These are phyloP conservation scores for Penicillium sp. DNA, from an alignment of 2,329 filamentous ascomycete genomes.

Conservation along the genomic window DNA sequence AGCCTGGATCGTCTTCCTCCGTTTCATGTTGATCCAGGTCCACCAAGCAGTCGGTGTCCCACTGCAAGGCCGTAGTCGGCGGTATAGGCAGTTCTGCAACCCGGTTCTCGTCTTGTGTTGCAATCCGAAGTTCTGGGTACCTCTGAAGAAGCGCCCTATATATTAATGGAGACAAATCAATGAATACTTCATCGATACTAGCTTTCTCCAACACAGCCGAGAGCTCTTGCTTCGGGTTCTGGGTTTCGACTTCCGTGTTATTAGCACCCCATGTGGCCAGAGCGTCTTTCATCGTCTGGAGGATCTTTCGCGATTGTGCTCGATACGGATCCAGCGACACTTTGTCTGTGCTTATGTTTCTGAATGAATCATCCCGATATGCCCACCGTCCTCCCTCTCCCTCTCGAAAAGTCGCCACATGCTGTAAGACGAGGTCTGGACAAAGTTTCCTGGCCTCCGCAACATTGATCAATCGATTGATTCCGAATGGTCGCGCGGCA, in stretches of 20 bases:
- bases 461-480: slow-evolving; percentile 75
- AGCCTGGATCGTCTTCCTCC: slow-evolving; percentile 82
- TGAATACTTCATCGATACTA: slow-evolving; percentile 90
- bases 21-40: slow-evolving; percentile 71
- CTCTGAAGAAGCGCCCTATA: slow-evolving; percentile 71
- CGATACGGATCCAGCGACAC: slow-evolving; percentile 93
- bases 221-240: slow-evolving; percentile 24
- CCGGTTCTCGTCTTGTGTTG: slow-evolving; percentile 53
- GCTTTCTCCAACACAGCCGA: slow-evolving; percentile 78
- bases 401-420: slow-evolving; percentile 93
- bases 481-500: slow-evolving; percentile 75
- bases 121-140: slow-evolving; percentile 67
- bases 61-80: slow-evolving; percentile 71
- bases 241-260: slow-evolving; percentile 20
- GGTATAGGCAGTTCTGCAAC: slow-evolving; percentile 71
- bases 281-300: slow-evolving; percentile 72
- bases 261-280: slow-evolving; percentile 53
- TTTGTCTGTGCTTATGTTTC: slow-evolving; percentile 82
- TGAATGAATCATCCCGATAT: slow-evolving; percentile 77
- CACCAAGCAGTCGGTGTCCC: slow-evolving; percentile 75
- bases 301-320: slow-evolving; percentile 76
- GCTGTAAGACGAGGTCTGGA: slow-evolving; percentile 78
- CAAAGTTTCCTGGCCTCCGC: slow-evolving; percentile 84
- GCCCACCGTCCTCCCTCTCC: slow-evolving; percentile 83
- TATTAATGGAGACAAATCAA: slow-evolving; percentile 84